These are phyloP conservation scores for Silene uniflora DNA, from an alignment of 148 eudicot species.

Conservation along the genomic window DNA sequence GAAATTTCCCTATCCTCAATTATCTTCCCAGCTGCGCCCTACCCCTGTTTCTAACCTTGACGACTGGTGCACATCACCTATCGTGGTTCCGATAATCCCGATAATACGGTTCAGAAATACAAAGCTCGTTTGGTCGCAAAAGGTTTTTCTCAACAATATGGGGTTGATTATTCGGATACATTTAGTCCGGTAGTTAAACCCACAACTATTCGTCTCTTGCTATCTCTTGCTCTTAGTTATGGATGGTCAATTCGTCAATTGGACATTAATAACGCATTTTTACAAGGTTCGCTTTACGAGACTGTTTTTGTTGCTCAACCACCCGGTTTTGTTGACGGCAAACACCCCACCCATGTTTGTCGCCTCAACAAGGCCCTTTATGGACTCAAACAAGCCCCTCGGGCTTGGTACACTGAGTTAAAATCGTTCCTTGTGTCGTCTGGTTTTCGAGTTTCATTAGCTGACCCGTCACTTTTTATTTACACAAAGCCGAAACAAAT, in stretches of 20 bases:
- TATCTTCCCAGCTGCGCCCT: too few species aligned
- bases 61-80: too few species aligned
- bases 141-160: neutral
- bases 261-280: neutral
- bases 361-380: too few species aligned
- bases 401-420: too few species aligned
- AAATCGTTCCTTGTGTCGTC: neutral
- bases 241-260: neutral
- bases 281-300: too few species aligned
- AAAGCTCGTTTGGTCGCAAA: too few species aligned
- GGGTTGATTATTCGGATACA: neutral
- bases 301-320: too few species aligned
- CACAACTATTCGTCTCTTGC: neutral
- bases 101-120: neutral
- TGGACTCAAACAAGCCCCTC: too few species aligned
- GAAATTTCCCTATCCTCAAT: neutral
- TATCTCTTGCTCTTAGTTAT: too few species aligned
- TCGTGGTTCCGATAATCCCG: neutral
- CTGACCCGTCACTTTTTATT: neutral
- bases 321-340: too few species aligned
- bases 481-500: neutral
- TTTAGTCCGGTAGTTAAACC: neutral
- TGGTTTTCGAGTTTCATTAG: neutral
- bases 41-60: neutral
- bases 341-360: too few species aligned